These are phyloP conservation scores for Ganoderma meredithae DNA, from an alignment of 1,284 basidiomycete genomes.

Conservation along the genomic window DNA sequence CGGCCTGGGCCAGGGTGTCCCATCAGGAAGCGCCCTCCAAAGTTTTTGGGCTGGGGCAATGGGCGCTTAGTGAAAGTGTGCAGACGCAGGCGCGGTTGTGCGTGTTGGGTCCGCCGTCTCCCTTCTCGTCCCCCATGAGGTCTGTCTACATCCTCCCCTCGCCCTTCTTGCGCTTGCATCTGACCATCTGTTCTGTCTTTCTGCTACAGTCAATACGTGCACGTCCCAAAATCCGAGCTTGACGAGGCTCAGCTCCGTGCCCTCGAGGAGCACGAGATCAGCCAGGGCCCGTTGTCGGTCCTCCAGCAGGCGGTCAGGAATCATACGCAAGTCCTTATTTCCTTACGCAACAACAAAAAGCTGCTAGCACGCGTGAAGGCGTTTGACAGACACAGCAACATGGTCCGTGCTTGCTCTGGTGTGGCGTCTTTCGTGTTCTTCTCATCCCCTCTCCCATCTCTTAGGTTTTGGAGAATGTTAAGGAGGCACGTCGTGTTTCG, in stretches of 20 bases:
- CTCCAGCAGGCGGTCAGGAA: slow-evolving; percentile 98
- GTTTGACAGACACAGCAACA: slow-evolving; percentile 98
- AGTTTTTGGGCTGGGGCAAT: slow-evolving; percentile 38
- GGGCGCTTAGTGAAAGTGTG: slow-evolving; percentile 24
- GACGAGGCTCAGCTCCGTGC: slow-evolving; percentile 96
- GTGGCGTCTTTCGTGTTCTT: slow-evolving; percentile 4
- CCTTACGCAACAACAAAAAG: slow-evolving; percentile 98
- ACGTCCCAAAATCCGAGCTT: slow-evolving; percentile 96
- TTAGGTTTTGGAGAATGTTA: slow-evolving; percentile 95
- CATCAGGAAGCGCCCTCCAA: slow-evolving; percentile 35
- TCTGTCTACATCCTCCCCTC: slow-evolving; percentile 23
- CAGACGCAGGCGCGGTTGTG: slow-evolving; percentile 20
- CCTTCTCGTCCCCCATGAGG: slow-evolving; percentile 42
- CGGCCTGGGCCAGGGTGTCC: slow-evolving; percentile 14
- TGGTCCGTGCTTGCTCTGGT: slow-evolving; percentile 65
- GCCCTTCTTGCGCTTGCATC: background rate
- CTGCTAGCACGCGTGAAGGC: slow-evolving; percentile 97
- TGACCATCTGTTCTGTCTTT: slow-evolving; percentile 11
- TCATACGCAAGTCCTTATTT: slow-evolving; percentile 97
- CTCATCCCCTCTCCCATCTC: slow-evolving; percentile 9
- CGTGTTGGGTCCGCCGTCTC: slow-evolving; percentile 25
- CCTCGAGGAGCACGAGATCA: slow-evolving; percentile 97
- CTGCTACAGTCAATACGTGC: slow-evolving; percentile 87
- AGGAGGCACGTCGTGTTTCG: slow-evolving; percentile 69
- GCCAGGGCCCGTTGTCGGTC: slow-evolving; percentile 96